Base-by-base conservation (phyloP, 805 yeast genomes). In the Ogataea thermomethanolica region DNA sequence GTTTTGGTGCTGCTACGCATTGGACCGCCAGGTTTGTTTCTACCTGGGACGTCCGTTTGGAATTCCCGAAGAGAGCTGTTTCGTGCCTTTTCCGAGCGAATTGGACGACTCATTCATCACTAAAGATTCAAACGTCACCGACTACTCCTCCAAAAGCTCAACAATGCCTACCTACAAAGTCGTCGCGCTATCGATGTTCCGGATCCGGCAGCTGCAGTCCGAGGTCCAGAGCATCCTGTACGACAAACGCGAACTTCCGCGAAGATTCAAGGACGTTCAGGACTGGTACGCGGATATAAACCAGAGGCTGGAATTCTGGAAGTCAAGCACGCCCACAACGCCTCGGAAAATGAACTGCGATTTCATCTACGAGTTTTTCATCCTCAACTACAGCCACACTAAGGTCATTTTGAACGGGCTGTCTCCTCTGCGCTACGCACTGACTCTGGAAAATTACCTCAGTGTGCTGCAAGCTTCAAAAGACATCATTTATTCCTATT, bases 21-120 rank as follows among this genome's bases (percentile, higher is more conserved):
- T 90, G 40, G 97, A 89, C 59, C 65, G 96, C 17, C 95, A 88
- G 57, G 79, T 87, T 8, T 84, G 95, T 57, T 80, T 89, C 31
- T 88, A 88, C 56, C 66, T 89, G 36, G 95, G 95, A 1, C 71
- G 96, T 27, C 96, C 96, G 0, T 81, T 84, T 49, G 93, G 95
- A 1, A 82, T 89, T 1, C 93, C 95, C 0, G 96, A 89, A 50
- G 89, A 83, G 48, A 73, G 79, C 36, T 76, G 88, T 31, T 72
- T 77, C 37, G 81, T 85, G 2, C 76, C 76, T 29, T 84, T 81
- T 56, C 95, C 95, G 0, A 74, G 84, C 12, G 72, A 71, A 29
- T 61, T 83, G 33, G 96, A 89, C 62, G 96, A 89, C 56, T 72
- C 87, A 1, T 57, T 70, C 27, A 79, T 86, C 9, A 62, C 51